Evolutionary conservation across 2,329 filamentous ascomycete species (phyloP), one percentile per base, ranked within the genome.

Genomic region (Arthrinium puccinioides): DNA sequence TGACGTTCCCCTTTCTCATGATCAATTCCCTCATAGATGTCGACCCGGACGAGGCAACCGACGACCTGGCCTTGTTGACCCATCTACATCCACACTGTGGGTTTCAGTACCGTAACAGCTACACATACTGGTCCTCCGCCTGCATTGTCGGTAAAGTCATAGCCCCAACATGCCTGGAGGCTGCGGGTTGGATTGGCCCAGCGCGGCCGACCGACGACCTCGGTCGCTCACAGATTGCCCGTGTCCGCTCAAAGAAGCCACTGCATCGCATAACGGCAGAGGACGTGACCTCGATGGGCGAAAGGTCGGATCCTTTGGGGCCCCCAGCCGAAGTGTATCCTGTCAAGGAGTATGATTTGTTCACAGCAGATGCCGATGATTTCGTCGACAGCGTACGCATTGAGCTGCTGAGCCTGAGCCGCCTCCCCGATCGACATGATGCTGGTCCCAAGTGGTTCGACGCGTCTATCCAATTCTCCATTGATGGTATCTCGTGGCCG

Each of bases 1-100:
- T 70, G 4, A 79, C 75, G 0, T 76, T 85, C 31, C 81, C 83
- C 3, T 88, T 84, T 60, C 70, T 87, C 25, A 77, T 86, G 31
- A 87, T 88, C 81, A 87, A 87, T 54, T 75, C 82, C 4, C 67
- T 88, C 29, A 79, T 87, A 45, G 84, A 87, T 54, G 76, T 84
- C 48, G 83, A 87, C 50, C 77, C 78, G 2, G 82, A 85, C 52
- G 70, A 70, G 4, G 78, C 77, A 4, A 77, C 75, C 5, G 75
- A 82, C 43, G 66, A 77, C 7, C 70, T 87, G 13, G 77, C 79
- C 9, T 69, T 82, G 23, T 69, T 88, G 8, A 81, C 78, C 2
- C 79, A 86, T 48, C 69, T 82, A 46, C 72, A 82, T 40, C 80
- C 81, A 1, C 68, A 79, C 46, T 79, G 79, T 44, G 84, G 84